Percentiles rank a stretch among this genome's conserved stretches.
phyloP scores from a whole-genome alignment of 2,329 filamentous ascomycete species.

The Trichoderma harzianum region DNA sequence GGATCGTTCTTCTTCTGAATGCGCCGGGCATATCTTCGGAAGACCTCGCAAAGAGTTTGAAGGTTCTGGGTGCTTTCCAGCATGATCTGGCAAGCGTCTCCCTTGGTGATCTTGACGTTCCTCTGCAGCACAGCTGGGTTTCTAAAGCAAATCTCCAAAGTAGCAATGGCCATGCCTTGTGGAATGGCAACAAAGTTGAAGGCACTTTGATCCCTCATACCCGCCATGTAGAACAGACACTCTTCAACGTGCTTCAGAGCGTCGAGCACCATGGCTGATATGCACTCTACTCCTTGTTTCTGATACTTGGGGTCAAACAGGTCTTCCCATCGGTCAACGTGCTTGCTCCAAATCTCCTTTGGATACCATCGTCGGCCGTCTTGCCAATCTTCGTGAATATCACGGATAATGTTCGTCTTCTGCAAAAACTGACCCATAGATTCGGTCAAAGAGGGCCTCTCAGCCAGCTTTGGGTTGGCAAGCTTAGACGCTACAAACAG shows the following conservation, averaged over 20 bases:
- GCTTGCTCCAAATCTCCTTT: slow-evolving; percentile 93
- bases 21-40: slow-evolving; percentile 70
- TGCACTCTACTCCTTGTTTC: slow-evolving; percentile 75
- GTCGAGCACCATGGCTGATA: slow-evolving; percentile 91
- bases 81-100: slow-evolving; percentile 89
- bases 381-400: slow-evolving; percentile 83
- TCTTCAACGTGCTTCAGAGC: slow-evolving; percentile 84
- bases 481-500: slow-evolving; percentile 85
- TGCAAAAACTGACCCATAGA: slow-evolving; percentile 98
- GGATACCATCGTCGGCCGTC: slow-evolving; percentile 93
- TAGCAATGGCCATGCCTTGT: slow-evolving; percentile 96
- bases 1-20: slow-evolving; percentile 96
- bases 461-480: slow-evolving; percentile 78
- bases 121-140: slow-evolving; percentile 82
- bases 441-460: slow-evolving; percentile 78
- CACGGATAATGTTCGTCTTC: slow-evolving; percentile 98
- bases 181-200: slow-evolving; percentile 99
- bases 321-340: slow-evolving; percentile 86
- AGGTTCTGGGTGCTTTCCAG: slow-evolving; percentile 89
- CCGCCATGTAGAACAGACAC: slow-evolving; percentile 96
- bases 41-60: slow-evolving; percentile 73
- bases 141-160: slow-evolving; percentile 85
- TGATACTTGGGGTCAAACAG: slow-evolving; percentile 79
- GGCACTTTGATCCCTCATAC: slow-evolving; percentile 89
- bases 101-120: slow-evolving; percentile 96